Evolutionary conservation across 257 asterid genomes (phyloP), one percentile per base, ranked within the genome.

Genomic region (Solanum sitiens): DNA sequence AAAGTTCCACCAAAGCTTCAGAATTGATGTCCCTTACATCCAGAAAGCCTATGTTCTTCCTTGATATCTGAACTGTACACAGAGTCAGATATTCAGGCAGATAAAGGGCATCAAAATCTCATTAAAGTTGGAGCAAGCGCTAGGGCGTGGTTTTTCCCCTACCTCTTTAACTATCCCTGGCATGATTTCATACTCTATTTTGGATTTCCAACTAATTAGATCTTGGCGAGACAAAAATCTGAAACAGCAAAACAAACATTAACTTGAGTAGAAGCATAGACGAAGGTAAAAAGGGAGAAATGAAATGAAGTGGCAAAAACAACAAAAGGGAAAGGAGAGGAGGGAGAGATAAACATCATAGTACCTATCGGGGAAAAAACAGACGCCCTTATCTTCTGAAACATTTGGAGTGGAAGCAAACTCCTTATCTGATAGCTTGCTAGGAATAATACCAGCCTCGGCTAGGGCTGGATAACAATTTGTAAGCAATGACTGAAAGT

Each of bases 41-140:
- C 53, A 96, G 98, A 94, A 97, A 95, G 84, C 95, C 98, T 87
- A 95, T 90, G 91, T 90, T 93, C 93, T 89, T 92, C 95, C 93
- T 95, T 90, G 98, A 95, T 91, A 95, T 93, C 99, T 97, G 98
- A 93, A 95, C 99, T 96, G 99, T 95, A 93, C 93, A 92, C 92
- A 94, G 94, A 92, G 92, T 91, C 92, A 91, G 92, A 86, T 89
- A 89, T 89, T 90, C 90, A 92, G 93, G 90, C 86, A 88, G 87
- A 89, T 74, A 89, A 90, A 92, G 84, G 35, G 25, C 44, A 72
- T 86, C 59, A n/a, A 77, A 75, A 86, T 72, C 30, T 73, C 25
- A 23, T 72, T 39, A 89, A 89, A 68, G 70, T 20, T 82, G 86
- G 4, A 33, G 56, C 44, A 53, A 71, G 83, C 1, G 35, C 67